A percentile compares a stretch with the other conserved stretches of the same genome.
Conservation (phyloP, 202 grass and related monocot genomes). For the Schoenoplectus tabernaemontani region DNA sequence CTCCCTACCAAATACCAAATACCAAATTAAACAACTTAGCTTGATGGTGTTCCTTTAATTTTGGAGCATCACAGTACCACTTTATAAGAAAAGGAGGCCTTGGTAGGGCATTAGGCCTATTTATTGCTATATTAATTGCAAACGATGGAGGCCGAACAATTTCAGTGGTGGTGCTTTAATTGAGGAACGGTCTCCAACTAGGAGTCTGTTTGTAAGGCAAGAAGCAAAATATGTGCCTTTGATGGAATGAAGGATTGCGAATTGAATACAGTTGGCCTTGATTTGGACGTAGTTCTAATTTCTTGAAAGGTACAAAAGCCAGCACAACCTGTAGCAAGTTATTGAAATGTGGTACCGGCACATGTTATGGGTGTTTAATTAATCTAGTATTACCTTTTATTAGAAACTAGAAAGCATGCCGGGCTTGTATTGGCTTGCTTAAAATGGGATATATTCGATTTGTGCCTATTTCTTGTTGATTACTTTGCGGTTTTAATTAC, state of each 20-base stretch:
- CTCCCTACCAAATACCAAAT: slow-evolving; percentile 15
- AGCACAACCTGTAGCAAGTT: background rate
- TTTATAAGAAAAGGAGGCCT: slow-evolving; percentile 17
- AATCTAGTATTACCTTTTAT: background rate
- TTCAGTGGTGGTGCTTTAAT: slow-evolving; percentile 6
- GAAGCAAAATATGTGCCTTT: background rate
- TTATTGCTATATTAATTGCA: background rate
- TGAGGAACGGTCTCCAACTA: slow-evolving; percentile 13
- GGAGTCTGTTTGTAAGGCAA: background rate
- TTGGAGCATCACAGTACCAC: background rate
- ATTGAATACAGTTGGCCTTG: background rate
- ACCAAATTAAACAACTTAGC: background rate
- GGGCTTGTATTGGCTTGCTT: background rate
- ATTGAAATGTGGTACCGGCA: background rate
- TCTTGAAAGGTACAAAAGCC: background rate
- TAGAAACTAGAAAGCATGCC: background rate
- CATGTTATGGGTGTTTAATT: background rate
- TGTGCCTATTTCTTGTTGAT: background rate
- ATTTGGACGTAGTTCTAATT: slow-evolving; percentile 6
- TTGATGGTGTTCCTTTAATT: background rate
- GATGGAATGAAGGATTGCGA: background rate
- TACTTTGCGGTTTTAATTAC: background rate
- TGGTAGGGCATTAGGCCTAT: background rate
- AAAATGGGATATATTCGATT: background rate
- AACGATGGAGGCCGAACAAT: slow-evolving; percentile 5